A percentile compares a stretch with the other conserved stretches of the same genome.
phyloP scores from a whole-genome alignment of 2,329 filamentous ascomycete genomes.

The Ceratocystis colombiana region DNA sequence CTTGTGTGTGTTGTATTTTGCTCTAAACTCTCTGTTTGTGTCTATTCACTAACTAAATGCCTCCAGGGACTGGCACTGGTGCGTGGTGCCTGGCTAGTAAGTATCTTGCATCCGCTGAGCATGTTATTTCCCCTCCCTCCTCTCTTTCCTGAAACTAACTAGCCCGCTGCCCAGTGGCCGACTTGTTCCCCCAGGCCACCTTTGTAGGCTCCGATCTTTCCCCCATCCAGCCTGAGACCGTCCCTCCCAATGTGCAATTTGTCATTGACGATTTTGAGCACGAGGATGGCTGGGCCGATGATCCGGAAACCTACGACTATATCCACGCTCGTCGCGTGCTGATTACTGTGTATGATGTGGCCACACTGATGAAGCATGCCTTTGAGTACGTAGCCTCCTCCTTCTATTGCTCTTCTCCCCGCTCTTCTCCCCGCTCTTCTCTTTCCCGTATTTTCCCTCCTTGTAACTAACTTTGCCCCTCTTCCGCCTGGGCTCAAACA shows the following conservation, averaged over 20 bases:
- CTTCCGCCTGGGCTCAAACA: constrained; percentile 27
- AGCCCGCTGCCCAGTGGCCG: constrained; percentile 41
- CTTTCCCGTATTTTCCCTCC: neutral
- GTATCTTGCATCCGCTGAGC: constrained; percentile 28
- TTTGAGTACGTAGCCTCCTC: constrained; percentile 33
- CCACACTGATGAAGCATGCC: constrained; percentile 36
- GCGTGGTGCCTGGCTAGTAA: constrained; percentile 43
- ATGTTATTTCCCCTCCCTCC: neutral
- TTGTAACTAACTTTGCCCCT: neutral
- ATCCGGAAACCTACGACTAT: constrained; percentile 39
- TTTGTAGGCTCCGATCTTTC: constrained; percentile 44
- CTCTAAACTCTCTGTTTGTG: constrained; percentile 39
- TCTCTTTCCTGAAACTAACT: constrained; percentile 34
- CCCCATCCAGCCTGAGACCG: constrained; percentile 43
- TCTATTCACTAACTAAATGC: constrained; percentile 27
- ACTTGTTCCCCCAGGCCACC: constrained; percentile 37
- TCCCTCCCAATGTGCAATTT: constrained; percentile 44
- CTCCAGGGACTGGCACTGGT: constrained; percentile 41
- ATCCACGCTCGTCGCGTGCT: constrained; percentile 42
- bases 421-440: neutral
- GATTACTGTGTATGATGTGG: constrained; percentile 38
- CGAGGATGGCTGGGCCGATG: constrained; percentile 41
- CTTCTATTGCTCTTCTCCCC: constrained; percentile 22
- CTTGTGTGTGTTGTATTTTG: constrained; percentile 29
- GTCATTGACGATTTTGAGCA: constrained; percentile 45